Base-by-base conservation (phyloP, 495 filamentous ascomycete species). In the Cercophora newfieldiana region DNA sequence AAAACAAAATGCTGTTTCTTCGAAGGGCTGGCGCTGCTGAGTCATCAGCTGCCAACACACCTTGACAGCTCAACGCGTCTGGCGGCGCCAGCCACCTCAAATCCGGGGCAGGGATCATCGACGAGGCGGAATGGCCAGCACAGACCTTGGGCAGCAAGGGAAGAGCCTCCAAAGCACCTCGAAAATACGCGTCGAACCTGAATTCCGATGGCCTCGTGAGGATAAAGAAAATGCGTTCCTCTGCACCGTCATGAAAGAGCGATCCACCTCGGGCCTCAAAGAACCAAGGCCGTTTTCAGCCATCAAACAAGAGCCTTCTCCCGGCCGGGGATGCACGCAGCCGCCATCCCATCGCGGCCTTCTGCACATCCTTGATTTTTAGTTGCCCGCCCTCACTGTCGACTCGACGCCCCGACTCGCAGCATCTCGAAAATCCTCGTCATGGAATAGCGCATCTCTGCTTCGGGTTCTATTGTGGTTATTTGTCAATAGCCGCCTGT, bases 241-340 rank as follows among this genome's bases (percentile, higher is more conserved):
- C 33, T 31, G 56, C 65, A 61, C 58, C 61, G 66, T 66, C 62
- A 67, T 69, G 65, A 72, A 71, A 69, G 66, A 47, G 33, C 28
- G 50, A 3, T 50, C 19, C 19, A 51, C 18, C 28, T 48, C 18
- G 28, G 50, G 21, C 18, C 54, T 68, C 71, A 73, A 73, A 73
- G 71, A 56, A 54, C n/a, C 12, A 31, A 44, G 64, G 69, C 71
- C 69, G 71, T 71, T 74, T 74, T 74, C 71, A 69, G 66, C 47
- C 44, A 65, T 6, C 30, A 63, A 66, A 75, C 73, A 74, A 75
- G 64, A 33, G 24, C 71, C 66, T 75, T 71, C 64, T 73, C 68
- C 72, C 68, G 44, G 70, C 60, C 69, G 66, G 69, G 67, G 66
- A 71, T 71, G 67, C 61, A 59, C 56, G 31, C 33, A 37, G 49